phyloP scores from a whole-genome alignment of 495 filamentous ascomycete species.

The Podospora appendiculata region DNA sequence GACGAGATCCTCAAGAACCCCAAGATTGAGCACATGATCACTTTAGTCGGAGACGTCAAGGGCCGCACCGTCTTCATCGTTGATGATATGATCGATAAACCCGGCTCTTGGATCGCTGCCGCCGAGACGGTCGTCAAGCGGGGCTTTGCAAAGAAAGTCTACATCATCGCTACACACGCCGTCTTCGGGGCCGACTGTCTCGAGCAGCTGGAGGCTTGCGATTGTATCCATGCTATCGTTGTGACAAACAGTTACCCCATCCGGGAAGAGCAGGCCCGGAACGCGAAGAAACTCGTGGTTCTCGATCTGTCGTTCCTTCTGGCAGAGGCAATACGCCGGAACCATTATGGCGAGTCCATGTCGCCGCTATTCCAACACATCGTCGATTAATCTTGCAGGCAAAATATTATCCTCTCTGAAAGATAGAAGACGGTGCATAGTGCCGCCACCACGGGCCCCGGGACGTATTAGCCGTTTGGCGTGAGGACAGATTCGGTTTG shows the following conservation, averaged over 20 bases:
- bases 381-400: slow-evolving; percentile 38
- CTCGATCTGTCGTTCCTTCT: slow-evolving; percentile 83
- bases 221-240: slow-evolving; percentile 86
- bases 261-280: slow-evolving; percentile 55
- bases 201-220: slow-evolving; percentile 82
- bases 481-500: slow-evolving; percentile 10
- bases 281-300: slow-evolving; percentile 75
- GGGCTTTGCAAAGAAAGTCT: slow-evolving; percentile 85
- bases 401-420: slow-evolving; percentile 1
- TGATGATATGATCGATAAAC: slow-evolving; percentile 98
- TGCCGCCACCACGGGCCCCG: neutral
- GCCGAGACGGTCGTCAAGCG: slow-evolving; percentile 94
- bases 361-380: slow-evolving; percentile 75
- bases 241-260: slow-evolving; percentile 98
- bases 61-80: slow-evolving; percentile 84
- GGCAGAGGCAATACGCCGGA: slow-evolving; percentile 86
- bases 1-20: slow-evolving; percentile 66
- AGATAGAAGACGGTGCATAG: too few species aligned
- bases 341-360: slow-evolving; percentile 87
- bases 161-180: slow-evolving; percentile 95
- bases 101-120: slow-evolving; percentile 95
- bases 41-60: slow-evolving; percentile 86
- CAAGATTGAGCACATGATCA: slow-evolving; percentile 86
- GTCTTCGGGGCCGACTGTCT: slow-evolving; percentile 86
- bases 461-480: slow-evolving; percentile 1